Percentiles rank a stretch among this genome's conserved stretches.
These are phyloP conservation scores for Colletotrichum lini DNA, from an alignment of 2,329 filamentous ascomycete genomes.

Conservation along the genomic window DNA sequence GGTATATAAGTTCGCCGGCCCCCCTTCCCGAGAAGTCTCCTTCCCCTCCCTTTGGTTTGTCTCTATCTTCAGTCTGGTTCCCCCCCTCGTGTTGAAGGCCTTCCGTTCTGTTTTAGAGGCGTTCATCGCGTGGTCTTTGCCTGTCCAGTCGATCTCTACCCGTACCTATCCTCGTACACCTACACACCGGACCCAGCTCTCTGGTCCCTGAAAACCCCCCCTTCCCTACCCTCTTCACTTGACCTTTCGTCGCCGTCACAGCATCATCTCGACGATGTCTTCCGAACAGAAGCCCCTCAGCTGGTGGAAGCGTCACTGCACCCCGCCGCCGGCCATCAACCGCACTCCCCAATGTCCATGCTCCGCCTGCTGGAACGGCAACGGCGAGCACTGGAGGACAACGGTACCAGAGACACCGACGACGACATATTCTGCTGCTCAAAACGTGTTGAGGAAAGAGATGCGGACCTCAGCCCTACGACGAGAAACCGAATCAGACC, in stretches of 20 bases:
- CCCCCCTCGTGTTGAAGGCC: constrained; percentile 14
- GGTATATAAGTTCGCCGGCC: constrained; percentile 33
- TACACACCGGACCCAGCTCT: constrained; percentile 20
- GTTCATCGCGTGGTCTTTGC: constrained; percentile 17
- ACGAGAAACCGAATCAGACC: constrained; percentile 35
- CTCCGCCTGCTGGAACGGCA: constrained; percentile 49
- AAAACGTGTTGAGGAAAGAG: constrained; percentile 9
- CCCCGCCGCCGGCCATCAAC: constrained; percentile 56
- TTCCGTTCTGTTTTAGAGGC: constrained; percentile 13
- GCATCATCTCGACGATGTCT: constrained; percentile 29
- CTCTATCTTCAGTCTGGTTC: constrained; percentile 21
- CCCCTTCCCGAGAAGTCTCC: constrained; percentile 11
- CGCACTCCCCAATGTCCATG: constrained; percentile 54
- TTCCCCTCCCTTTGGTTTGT: constrained; percentile 7
- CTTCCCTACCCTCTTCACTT: constrained; percentile 20
- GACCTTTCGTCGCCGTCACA: neutral
- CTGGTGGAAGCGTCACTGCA: constrained; percentile 59
- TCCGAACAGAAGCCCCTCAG: constrained; percentile 46
- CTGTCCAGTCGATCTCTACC: constrained; percentile 35
- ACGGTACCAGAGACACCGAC: constrained; percentile 12
- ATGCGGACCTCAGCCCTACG: constrained; percentile 14
- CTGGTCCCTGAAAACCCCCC: constrained; percentile 23
- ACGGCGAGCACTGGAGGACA: constrained; percentile 41
- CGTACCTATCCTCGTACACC: constrained; percentile 9
- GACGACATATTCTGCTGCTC: neutral